These are phyloP conservation scores for Setaria viridis DNA, from an alignment of 202 grass and related monocot genomes.

Conservation along the genomic window DNA sequence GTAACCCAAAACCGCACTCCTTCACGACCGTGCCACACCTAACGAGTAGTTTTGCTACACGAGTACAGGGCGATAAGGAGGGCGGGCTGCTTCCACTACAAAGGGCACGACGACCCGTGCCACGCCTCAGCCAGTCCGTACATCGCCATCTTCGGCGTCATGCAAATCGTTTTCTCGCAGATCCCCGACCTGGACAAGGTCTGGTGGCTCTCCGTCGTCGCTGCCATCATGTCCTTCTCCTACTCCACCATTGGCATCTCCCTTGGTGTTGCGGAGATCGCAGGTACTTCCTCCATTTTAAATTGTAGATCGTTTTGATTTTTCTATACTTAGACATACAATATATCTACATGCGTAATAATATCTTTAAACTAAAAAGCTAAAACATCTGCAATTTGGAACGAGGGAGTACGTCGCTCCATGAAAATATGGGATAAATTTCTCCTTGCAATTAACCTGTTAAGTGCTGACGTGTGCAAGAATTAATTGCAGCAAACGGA, in stretches of 20 bases:
- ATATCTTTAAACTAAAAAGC: too few species aligned
- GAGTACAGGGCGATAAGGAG: slow-evolving; percentile 54
- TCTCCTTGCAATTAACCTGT: not conserved
- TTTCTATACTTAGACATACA: too few species aligned
- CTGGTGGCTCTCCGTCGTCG: slow-evolving; percentile 76
- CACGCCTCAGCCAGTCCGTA: slow-evolving; percentile 46
- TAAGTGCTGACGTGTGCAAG: not conserved
- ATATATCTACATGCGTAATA: too few species aligned
- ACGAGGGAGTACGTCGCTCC: not conserved
- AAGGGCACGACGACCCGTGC: slow-evolving; percentile 62
- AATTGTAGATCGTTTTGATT: too few species aligned
- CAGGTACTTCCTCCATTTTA: slow-evolving; percentile 29
- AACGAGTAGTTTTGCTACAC: not conserved
- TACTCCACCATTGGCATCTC: slow-evolving; percentile 67
- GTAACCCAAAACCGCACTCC: not conserved
- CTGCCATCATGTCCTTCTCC: slow-evolving; percentile 71
- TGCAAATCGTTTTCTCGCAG: slow-evolving; percentile 72
- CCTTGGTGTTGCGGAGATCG: slow-evolving; percentile 56
- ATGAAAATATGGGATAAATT: not conserved
- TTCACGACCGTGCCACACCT: not conserved
- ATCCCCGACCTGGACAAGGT: slow-evolving; percentile 75
- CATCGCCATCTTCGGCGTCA: slow-evolving; percentile 64
- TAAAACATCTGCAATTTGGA: too few species aligned
- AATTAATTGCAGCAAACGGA: slow-evolving; percentile 49
- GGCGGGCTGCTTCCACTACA: slow-evolving; percentile 69